Conservation (phyloP, 257 asterid genomes). For the Avicennia marina region DNA sequence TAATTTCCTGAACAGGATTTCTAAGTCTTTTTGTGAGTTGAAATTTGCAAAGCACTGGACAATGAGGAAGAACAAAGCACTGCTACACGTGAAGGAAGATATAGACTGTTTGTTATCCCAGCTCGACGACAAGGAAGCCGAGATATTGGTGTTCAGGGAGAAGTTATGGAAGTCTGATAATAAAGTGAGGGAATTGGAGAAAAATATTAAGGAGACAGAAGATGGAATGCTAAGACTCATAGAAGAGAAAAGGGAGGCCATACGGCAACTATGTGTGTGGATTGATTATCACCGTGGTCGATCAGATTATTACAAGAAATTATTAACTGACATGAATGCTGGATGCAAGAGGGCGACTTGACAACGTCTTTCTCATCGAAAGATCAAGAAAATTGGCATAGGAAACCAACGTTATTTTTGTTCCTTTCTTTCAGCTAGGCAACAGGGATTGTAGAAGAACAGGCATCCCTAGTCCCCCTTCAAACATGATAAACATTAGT, state of each 20-base stretch:
- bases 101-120: conserved; percentile 46
- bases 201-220: conserved; percentile 45
- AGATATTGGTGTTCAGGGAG: conserved; percentile 55
- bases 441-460: neutral
- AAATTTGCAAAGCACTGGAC: conserved; percentile 65
- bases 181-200: conserved; percentile 67
- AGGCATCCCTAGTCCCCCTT: neutral
- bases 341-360: conserved; percentile 24
- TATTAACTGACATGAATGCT: conserved; percentile 40
- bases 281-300: conserved; percentile 76
- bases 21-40: conserved; percentile 62
- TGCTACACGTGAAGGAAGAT: conserved; percentile 40
- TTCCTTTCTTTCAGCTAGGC: neutral
- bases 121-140: conserved; percentile 64
- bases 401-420: no score
- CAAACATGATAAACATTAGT: neutral
- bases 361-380: no score
- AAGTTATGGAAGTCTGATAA: conserved; percentile 61
- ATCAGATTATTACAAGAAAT: conserved; percentile 64
- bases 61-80: conserved; percentile 50
- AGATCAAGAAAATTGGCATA: no score
- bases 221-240: conserved; percentile 52
- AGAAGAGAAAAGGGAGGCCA: conserved; percentile 90
- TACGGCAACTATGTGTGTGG: conserved; percentile 86
- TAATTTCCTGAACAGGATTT: conserved; percentile 57